Evolutionary conservation across 169 alveolate species (phyloP).

Genomic region (Perkinsus marinus): DNA sequence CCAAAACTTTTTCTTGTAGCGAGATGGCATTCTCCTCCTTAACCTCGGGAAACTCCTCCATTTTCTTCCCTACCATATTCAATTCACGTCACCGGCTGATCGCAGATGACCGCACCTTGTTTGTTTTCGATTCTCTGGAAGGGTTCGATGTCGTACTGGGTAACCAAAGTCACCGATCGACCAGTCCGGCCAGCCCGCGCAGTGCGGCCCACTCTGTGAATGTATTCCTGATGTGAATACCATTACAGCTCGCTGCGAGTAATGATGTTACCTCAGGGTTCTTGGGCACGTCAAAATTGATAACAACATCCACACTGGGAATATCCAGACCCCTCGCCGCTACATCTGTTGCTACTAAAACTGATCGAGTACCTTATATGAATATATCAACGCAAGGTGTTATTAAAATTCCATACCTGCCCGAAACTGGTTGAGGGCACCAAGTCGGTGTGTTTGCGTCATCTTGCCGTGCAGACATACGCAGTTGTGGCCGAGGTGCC

Average conservation of each 20-base stretch:
- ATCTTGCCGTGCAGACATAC: constrained; percentile 88
- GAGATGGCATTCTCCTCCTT: constrained; percentile 56
- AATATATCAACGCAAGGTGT: background rate
- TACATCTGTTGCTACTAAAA: constrained; percentile 90
- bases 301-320: constrained; percentile 83
- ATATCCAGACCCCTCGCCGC: constrained; percentile 94
- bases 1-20: constrained; percentile 58
- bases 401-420: constrained; percentile 30
- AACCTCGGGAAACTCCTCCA: constrained; percentile 33
- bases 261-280: background rate
- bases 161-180: constrained; percentile 79
- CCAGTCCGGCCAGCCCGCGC: constrained; percentile 96
- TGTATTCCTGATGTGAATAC: constrained; percentile 83
- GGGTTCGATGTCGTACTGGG: constrained; percentile 64
- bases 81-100: too few species aligned
- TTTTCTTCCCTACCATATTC: constrained; percentile 21
- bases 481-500: constrained; percentile 72
- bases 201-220: constrained; percentile 95
- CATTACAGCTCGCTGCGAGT: too few species aligned
- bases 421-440: constrained; percentile 83
- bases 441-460: constrained; percentile 81
- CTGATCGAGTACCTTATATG: constrained; percentile 27
- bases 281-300: constrained; percentile 83
- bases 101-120: background rate
- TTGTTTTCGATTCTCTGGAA: constrained; percentile 13